Base-by-base conservation (phyloP, 139 green algal genomes). In the Mesotaenium endlicherianum region DNA sequence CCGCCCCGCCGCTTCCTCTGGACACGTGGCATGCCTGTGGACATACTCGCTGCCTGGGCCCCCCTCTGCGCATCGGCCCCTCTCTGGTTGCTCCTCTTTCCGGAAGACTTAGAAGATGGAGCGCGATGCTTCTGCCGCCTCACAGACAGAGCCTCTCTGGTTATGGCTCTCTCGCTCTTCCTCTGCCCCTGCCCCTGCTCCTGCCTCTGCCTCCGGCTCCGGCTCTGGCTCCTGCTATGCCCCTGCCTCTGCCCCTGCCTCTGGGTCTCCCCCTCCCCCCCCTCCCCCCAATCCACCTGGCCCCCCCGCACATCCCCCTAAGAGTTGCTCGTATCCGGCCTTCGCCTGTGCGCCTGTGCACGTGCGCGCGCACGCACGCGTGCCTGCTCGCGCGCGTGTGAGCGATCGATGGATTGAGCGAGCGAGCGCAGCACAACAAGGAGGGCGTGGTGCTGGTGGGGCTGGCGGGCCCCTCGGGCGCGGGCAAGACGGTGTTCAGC, bases 401-500 rank as follows among this genome's bases (percentile, higher is more conserved):
- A n/a, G n/a, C n/a, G n/a, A n/a, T n/a, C n/a, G n/a, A n/a, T 57
- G 8, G 47, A 26, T 57, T 57, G 47, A 8, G 11, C 11, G 47
- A 11, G 8, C 47, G 58, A 70, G 14, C 57, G 80, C 17, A 70
- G 74, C 64, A 85, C 38, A 31, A 57, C n/a, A 81, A 80, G 3
- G 80, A 87, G 1, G 72, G 55, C 17, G 69, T 82, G 38, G 57
- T 91, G 2, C 30, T 92, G 16, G 77, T 98, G 17, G 94, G 95
- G 0, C 72, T 98, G 72, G 96, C 93, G 0, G 96, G 96, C 1
- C 93, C 96, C 3, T 96, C 91, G n/a, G 96, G 96, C 5, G 93
- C 91, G 3, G 96, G 96, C 59, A 99, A 99, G 89, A 98, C 95
- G 2, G 94, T 94, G 0, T 98, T 99, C 82, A 94, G 91, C n/a